Evolutionary conservation across 768 basidiomycete genomes (phyloP).

Genomic region (Phlebiopsis flavidoalba): DNA sequence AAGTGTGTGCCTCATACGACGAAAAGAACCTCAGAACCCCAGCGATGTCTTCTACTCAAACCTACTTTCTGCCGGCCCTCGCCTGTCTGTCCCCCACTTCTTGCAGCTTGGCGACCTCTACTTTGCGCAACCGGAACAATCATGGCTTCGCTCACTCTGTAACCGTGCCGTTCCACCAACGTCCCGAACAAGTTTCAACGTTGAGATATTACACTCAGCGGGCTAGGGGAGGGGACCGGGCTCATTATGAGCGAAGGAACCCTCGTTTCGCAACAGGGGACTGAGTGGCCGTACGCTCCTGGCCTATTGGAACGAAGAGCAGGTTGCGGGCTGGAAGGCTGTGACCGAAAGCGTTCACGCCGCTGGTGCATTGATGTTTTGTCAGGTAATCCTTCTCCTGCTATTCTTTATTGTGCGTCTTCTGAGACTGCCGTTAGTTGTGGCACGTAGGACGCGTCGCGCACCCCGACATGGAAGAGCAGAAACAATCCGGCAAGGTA

Average conservation of each 20-base stretch:
- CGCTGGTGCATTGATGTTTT: not conserved
- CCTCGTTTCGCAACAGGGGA: constrained; percentile 43
- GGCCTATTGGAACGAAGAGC: constrained; percentile 60
- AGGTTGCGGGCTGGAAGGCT: constrained; percentile 46
- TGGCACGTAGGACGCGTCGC: constrained; percentile 3
- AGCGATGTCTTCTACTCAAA: no score
- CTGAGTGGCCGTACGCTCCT: constrained; percentile 45
- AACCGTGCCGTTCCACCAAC: constrained; percentile 30
- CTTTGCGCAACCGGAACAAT: constrained; percentile 46
- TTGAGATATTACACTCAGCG: constrained; percentile 17
- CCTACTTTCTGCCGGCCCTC: no score
- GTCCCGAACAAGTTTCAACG: constrained; percentile 40
- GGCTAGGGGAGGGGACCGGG: constrained; percentile 34
- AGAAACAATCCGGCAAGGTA: constrained; percentile 5
- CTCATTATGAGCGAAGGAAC: constrained; percentile 57
- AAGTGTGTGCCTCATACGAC: no score
- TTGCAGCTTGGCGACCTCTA: constrained; percentile 36
- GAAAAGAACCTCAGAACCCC: no score
- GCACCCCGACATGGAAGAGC: constrained; percentile 1
- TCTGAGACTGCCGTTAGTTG: not conserved
- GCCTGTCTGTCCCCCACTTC: constrained; percentile 20
- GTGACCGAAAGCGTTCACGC: constrained; percentile 17
- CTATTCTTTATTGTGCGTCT: not conserved
- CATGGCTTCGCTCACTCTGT: constrained; percentile 47
- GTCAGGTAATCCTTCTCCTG: not conserved